Conservation (phyloP, 768 basidiomycete genomes). For the Lactifluus subvellereus region DNA sequence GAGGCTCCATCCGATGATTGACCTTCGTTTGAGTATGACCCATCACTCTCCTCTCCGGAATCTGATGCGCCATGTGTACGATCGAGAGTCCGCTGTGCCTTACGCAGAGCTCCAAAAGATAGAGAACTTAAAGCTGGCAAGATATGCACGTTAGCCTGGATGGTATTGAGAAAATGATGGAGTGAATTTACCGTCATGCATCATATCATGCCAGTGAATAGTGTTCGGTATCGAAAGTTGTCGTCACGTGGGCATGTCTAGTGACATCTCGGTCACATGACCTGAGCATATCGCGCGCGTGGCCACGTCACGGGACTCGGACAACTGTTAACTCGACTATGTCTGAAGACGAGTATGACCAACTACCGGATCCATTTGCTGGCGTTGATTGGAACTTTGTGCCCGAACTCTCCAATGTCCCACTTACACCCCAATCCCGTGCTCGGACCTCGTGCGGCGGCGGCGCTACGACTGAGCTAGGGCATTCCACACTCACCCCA, state of each 20-base stretch:
- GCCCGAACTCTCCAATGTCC: constrained; percentile 28
- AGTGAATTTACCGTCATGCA: constrained; percentile 8
- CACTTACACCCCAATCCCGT: neutral
- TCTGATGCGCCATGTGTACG: constrained; percentile 12
- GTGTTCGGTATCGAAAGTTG: no score
- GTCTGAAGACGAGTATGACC: constrained; percentile 45
- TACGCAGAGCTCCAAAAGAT: constrained; percentile 22
- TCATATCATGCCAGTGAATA: neutral
- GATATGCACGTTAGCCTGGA: neutral
- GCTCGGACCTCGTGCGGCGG: neutral
- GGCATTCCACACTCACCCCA: neutral
- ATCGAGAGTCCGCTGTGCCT: constrained; percentile 20
- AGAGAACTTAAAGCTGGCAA: constrained; percentile 8
- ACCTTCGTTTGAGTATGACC: constrained; percentile 3
- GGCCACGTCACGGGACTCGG: neutral
- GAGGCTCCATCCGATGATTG: neutral
- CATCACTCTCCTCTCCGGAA: constrained; percentile 5
- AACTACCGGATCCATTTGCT: constrained; percentile 48
- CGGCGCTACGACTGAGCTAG: neutral
- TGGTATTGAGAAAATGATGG: neutral
- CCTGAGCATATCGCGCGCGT: neutral
- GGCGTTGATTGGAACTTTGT: constrained; percentile 42
- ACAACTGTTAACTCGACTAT: neutral
- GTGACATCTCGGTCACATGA: neutral
- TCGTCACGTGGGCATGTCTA: neutral